Percentiles rank a stretch among this genome's conserved stretches.
These are phyloP conservation scores for Copromyces sp. DNA, from an alignment of 495 filamentous ascomycete species.

Conservation along the genomic window DNA sequence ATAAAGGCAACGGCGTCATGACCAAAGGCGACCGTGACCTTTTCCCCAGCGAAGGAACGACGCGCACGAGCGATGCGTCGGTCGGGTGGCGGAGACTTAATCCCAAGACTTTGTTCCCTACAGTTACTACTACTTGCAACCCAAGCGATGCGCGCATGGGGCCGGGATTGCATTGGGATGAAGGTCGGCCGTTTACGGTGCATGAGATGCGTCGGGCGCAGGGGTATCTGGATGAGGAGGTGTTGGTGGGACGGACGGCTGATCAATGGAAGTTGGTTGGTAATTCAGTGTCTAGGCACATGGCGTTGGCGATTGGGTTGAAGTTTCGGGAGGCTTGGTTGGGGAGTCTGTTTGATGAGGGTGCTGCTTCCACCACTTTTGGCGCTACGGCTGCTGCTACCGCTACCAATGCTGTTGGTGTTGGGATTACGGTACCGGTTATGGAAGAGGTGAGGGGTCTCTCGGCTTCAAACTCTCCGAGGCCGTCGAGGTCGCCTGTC, in stretches of 20 bases:
- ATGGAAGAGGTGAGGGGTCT: neutral
- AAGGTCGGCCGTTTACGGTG: slow-evolving; percentile 46
- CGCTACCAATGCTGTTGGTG: neutral
- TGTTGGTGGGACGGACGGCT: slow-evolving; percentile 44
- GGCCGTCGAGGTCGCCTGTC: neutral
- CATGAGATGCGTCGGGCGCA: slow-evolving; percentile 57
- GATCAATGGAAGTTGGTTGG: slow-evolving; percentile 55
- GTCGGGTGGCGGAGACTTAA: slow-evolving; percentile 42
- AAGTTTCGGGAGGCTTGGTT: slow-evolving; percentile 49
- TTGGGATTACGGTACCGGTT: neutral
- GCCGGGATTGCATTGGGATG: slow-evolving; percentile 46
- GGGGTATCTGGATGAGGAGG: slow-evolving; percentile 55
- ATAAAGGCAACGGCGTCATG: slow-evolving; percentile 28
- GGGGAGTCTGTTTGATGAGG: slow-evolving; percentile 21
- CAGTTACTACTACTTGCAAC: slow-evolving; percentile 39
- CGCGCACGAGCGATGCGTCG: slow-evolving; percentile 11
- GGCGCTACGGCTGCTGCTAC: neutral
- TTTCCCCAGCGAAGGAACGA: slow-evolving; percentile 13
- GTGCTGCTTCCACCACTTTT: neutral
- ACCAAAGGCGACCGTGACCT: slow-evolving; percentile 22
- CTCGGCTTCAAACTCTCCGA: neutral
- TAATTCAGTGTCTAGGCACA: slow-evolving; percentile 58
- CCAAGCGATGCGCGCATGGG: slow-evolving; percentile 41
- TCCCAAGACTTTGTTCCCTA: slow-evolving; percentile 42
- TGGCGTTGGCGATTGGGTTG: slow-evolving; percentile 52